Conservation (phyloP, 2,329 filamentous ascomycete genomes). For the Ophiostoma ulmi region DNA sequence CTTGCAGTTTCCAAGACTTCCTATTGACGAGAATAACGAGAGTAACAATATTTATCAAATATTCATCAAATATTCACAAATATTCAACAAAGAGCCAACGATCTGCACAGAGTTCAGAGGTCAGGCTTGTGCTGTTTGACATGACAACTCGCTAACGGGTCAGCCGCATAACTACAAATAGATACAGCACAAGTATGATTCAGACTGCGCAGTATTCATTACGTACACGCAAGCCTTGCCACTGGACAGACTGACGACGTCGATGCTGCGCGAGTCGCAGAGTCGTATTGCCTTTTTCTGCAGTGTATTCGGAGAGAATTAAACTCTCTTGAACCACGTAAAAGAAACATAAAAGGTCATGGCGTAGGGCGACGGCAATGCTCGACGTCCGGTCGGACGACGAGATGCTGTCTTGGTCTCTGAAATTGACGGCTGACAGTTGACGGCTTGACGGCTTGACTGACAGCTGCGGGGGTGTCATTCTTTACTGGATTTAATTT, state of each 20-base stretch:
- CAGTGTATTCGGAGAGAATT: too few species aligned
- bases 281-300: too few species aligned
- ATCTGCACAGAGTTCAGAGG: neutral
- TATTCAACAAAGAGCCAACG: neutral
- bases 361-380: too few species aligned
- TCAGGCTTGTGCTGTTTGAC: too few species aligned
- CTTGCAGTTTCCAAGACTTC: neutral
- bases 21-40: too few species aligned
- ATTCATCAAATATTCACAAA: neutral
- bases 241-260: conserved; percentile 24
- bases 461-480: neutral
- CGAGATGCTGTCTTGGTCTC: too few species aligned
- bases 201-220: conserved; percentile 22
- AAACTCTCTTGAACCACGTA: too few species aligned
- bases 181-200: neutral
- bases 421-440: too few species aligned
- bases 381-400: neutral
- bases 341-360: too few species aligned
- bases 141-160: neutral
- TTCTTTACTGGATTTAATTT: neutral
- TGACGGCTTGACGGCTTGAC: neutral
- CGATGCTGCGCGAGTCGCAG: neutral
- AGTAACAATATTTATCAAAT: neutral
- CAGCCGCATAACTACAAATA: neutral
- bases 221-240: conserved; percentile 22